Evolutionary conservation across 306 rosid species (phyloP), one percentile per base, ranked within the genome.

Genomic region (Prunus dulcis): DNA sequence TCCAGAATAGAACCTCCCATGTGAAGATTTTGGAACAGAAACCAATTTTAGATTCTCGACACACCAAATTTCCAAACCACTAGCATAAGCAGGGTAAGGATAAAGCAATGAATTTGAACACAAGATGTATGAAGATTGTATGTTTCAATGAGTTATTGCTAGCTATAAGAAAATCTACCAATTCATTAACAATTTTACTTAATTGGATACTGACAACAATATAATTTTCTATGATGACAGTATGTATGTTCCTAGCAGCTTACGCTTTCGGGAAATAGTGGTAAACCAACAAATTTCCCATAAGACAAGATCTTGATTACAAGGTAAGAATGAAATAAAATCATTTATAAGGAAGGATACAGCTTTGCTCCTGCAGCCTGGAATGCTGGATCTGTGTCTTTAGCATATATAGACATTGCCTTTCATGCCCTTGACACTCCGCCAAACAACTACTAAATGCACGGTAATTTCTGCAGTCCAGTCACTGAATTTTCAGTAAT

Each of bases 1-100:
- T 81, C 98, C 97, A 72, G 88, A 82, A 78, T 90, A 90, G 88
- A 94, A 91, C 68, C 87, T 91, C 68, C 95, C 85, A 77, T 86
- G 87, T 23, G 85, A 86, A 65, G 98, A 80, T 77, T 87, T 84
- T 52, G 94, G 86, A 47, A 90, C 82, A 13, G 83, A 52, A 79
- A 89, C 93, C 79, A 94, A 74, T 66, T 49, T 80, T 68, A 86
- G 93, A 79, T 83, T 90, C 90, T 92, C 96, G 61, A 94, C 77
- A 70, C 98, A 92, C 98, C 98, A 94, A 70, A 94, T 85, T 82
- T 94, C 97, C 81, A 92, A 70, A 72, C 98, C 98, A 75, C 98
- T 94, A 38, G 64, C 60, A 75, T 38, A 50, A 41, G 64, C 80
- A 82, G 69, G 87, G 23, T 83, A 91, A 91, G 91, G 83, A 78